Base-by-base conservation (phyloP, 176 grass and related monocot genomes). In the Carex littledalei region DNA sequence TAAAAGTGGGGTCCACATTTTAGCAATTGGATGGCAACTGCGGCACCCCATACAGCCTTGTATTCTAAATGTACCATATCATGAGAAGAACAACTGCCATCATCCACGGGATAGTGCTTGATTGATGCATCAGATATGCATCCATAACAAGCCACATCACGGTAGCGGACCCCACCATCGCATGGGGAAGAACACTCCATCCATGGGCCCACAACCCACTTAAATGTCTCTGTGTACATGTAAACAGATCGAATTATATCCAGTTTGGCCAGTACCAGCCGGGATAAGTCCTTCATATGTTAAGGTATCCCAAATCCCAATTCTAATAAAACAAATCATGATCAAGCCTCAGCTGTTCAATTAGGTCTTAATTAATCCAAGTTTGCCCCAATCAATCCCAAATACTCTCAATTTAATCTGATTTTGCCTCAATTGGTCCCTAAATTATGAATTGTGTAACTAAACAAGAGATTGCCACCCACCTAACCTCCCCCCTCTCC, bases 101-200 rank as follows among this genome's bases (percentile, higher is more conserved):
- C 94, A 84, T 93, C 87, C n/a, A 93, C 84, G 49, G 94, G 86
- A 73, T 90, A 97, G 66, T 97, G 91, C 79, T 87, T 91, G 69
- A 93, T 90, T 0, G 86, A 91, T 67, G 39, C 55, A 83, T 91
- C 87, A 84, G 80, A 74, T 45, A 84, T 80, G 80, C 78, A 88
- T 88, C 91, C 94, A 87, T 87, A 97, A 83, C 94, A 97, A 17
- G 10, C 80, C 14, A 83, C 80, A 10, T 83, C 60, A 9, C 59
- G 80, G 83, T 97, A 97, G 18, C 89, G 81, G 29, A 93, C 10
- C 29, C 94, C 91, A 77, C 91, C 94, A 85, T 97, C 94, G 87
- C 94, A 93, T 65, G 91, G 94, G 62, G 94, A 91, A 41, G 94
- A 97, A 62, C 91, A 97, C 16, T 85, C 86, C 94, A 97, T 93